Conservation (phyloP, 73 alveolate species). For the Stentor roeselii region DNA sequence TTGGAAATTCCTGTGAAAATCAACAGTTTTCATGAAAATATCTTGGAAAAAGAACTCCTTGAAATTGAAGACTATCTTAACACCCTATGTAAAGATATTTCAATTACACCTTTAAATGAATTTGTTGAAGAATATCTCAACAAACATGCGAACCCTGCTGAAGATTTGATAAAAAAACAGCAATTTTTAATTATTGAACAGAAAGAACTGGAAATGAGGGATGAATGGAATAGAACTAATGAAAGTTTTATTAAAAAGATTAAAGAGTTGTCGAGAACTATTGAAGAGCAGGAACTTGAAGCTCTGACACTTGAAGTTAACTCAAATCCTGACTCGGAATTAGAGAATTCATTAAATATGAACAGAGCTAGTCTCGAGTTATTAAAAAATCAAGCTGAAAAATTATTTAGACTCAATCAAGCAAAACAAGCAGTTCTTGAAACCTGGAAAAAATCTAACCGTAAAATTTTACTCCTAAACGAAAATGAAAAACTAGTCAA, state of each 20-base stretch:
- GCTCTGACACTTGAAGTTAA: neutral
- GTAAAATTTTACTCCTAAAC: neutral
- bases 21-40: neutral
- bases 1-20: neutral
- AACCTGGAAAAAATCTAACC: neutral
- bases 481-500: neutral
- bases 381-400: constrained; percentile 11
- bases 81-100: neutral
- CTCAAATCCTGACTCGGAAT: neutral
- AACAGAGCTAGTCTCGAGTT: neutral
- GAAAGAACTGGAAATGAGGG: constrained; percentile 7
- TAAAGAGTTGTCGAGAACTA: neutral
- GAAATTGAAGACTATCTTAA: neutral
- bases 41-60: neutral
- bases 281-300: constrained; percentile 10
- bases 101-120: neutral
- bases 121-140: neutral
- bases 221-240: neutral
- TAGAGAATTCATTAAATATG: neutral
- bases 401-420: neutral
- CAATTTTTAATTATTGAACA: neutral
- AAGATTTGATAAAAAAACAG: neutral
- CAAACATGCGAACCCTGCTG: neutral
- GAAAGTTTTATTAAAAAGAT: neutral
- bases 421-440: neutral